A percentile compares a stretch with the other conserved stretches of the same genome.
phyloP scores from a whole-genome alignment of 2,329 filamentous ascomycete species.

The Penicillium sp. region DNA sequence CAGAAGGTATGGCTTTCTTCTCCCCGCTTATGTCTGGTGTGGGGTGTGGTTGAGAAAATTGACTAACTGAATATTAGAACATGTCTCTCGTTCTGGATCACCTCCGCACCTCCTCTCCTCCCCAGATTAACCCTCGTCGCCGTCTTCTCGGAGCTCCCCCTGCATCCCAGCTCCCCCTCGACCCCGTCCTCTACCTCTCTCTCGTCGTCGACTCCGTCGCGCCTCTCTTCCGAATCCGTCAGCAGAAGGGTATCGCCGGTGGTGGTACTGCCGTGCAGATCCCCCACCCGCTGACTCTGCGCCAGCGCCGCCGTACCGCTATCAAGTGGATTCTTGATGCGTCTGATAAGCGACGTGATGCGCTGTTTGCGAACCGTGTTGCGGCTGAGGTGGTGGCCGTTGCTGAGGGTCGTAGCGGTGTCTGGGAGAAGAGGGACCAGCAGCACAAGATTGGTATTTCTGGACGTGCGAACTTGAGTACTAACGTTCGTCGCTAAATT shows the following conservation, averaged over 20 bases:
- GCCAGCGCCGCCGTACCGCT: constrained; percentile 74
- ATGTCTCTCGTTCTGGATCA: constrained; percentile 78
- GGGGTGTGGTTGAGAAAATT: background rate
- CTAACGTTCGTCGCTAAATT: constrained; percentile 28
- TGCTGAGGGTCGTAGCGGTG: constrained; percentile 76
- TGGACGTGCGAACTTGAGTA: constrained; percentile 69
- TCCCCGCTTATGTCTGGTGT: background rate
- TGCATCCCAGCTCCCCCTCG: constrained; percentile 75
- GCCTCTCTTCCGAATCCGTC: constrained; percentile 77
- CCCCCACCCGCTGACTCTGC: constrained; percentile 70
- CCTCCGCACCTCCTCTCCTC: constrained; percentile 80
- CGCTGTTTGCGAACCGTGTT: constrained; percentile 72
- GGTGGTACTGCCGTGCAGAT: constrained; percentile 83
- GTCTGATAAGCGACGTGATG: constrained; percentile 74
- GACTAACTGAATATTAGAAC: constrained; percentile 56
- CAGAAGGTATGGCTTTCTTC: constrained; percentile 64
- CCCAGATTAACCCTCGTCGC: constrained; percentile 68
- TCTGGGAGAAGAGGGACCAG: constrained; percentile 78
- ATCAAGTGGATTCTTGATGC: constrained; percentile 86
- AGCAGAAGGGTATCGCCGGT: constrained; percentile 74
- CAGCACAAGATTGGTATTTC: constrained; percentile 80
- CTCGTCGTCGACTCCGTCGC: constrained; percentile 90
- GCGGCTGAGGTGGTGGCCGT: constrained; percentile 85
- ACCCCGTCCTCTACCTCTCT: constrained; percentile 85
- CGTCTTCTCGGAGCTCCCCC: constrained; percentile 67